Conservation (phyloP, 2,329 filamentous ascomycete genomes). For the Curvularia sp. region DNA sequence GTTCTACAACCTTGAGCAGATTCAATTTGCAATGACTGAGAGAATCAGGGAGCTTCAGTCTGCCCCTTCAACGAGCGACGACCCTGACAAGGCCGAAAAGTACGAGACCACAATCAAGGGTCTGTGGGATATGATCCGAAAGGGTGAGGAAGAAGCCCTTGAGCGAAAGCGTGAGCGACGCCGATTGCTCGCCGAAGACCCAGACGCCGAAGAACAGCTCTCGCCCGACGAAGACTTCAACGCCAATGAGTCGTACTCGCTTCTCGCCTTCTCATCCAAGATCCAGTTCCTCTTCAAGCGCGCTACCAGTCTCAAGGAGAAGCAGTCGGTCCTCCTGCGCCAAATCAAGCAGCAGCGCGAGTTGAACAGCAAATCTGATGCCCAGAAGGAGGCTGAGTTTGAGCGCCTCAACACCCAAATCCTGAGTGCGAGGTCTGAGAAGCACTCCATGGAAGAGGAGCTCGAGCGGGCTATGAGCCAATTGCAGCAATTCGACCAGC, state of each 20-base stretch:
- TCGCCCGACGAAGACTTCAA: slow-evolving; percentile 67
- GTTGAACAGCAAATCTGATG: slow-evolving; percentile 85
- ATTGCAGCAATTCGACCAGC: slow-evolving; percentile 40
- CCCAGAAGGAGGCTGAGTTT: slow-evolving; percentile 51
- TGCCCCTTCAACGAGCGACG: slow-evolving; percentile 27
- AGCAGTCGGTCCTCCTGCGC: slow-evolving; percentile 85
- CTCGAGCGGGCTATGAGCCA: slow-evolving; percentile 46
- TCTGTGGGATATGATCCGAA: slow-evolving; percentile 61
- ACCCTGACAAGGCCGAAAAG: slow-evolving; percentile 39
- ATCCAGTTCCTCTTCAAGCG: slow-evolving; percentile 80
- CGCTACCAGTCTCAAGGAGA: slow-evolving; percentile 79
- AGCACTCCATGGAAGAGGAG: slow-evolving; percentile 46
- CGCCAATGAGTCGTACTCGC: slow-evolving; percentile 68
- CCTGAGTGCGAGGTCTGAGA: slow-evolving; percentile 44
- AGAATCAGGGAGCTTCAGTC: slow-evolving; percentile 39
- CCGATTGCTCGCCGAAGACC: slow-evolving; percentile 57
- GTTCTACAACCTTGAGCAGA: slow-evolving; percentile 55
- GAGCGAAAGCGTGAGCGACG: slow-evolving; percentile 48
- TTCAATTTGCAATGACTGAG: slow-evolving; percentile 43
- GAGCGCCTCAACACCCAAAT: slow-evolving; percentile 53
- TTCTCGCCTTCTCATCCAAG: slow-evolving; percentile 77
- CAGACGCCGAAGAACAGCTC: slow-evolving; percentile 65
- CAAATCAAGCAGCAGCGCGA: slow-evolving; percentile 96
- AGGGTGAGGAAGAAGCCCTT: slow-evolving; percentile 52
- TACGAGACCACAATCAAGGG: slow-evolving; percentile 61